Evolutionary conservation across 176 grass and related monocot genomes (phyloP), one percentile per base, ranked within the genome.

Genomic region (Elaeis guineensis): DNA sequence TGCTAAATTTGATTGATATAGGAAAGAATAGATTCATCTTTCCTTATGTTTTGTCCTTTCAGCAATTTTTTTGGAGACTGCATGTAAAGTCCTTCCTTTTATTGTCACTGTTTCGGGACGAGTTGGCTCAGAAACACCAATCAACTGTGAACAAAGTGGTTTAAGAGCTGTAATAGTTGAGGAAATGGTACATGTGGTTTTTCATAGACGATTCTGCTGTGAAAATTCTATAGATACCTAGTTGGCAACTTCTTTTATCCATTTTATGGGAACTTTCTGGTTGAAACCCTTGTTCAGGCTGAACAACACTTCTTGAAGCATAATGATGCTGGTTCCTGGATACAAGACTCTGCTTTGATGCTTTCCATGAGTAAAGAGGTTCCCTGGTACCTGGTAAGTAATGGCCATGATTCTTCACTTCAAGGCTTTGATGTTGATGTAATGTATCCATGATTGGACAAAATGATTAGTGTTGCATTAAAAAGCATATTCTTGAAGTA

Each of bases 261-360:
- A 44, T 44, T 44, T 35, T 44, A 14, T 12, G 35, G 12, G 11
- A 44, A 44, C 35, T 44, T 44, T 44, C 8, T 44, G 35, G 35
- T 44, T 44, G 35, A 44, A 44, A 44, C 7, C 9, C 21, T 22
- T 59, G 5, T 70, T 30, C 61, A 98, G 93, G 84, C 85, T 73
- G 87, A 98, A 23, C 93, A 98, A 70, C 84, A 92, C 73, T 98
- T 98, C 67, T 69, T 98, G 57, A 98, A 98, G 71, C 81, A 92
- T 69, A 98, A 92, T 6, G 93, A 98, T 80, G 84, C 84, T 71
- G 93, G 87, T 54, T 97, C 93, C 61, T 97, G 93, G 93, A 89
- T 91, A 66, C 93, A 92, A 74, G 93, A 92, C 72, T 98, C 87
- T 57, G 84, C 87, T 3, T 61, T 91, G 70, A 83, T 98, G 78